These are phyloP conservation scores for Larix sibirica DNA, from an alignment of 83 land plant species.

Conservation along the genomic window DNA sequence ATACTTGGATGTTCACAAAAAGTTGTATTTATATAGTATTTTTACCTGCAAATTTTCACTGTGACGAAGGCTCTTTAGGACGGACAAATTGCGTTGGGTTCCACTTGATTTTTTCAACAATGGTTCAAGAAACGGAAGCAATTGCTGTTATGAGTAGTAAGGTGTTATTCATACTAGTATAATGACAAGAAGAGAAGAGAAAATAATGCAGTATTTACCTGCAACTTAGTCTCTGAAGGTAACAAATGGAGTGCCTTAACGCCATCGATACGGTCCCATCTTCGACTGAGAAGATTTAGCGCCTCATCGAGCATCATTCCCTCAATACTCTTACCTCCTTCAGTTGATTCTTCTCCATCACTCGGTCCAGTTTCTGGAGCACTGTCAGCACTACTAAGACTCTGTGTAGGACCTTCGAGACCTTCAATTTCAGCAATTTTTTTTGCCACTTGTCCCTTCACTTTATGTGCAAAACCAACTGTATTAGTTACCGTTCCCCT, in stretches of 20 bases:
- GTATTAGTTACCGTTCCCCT: constrained; percentile 35
- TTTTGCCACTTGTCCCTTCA: constrained; percentile 36
- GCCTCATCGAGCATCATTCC: constrained; percentile 39
- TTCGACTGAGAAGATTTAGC: constrained; percentile 56
- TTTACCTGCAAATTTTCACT: constrained; percentile 91
- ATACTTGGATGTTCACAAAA: not conserved
- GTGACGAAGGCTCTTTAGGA: constrained; percentile 71
- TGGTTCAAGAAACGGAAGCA: constrained; percentile 88
- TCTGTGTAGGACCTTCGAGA: constrained; percentile 49
- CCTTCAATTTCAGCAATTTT: constrained; percentile 90
- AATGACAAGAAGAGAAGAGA: not conserved
- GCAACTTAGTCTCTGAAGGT: constrained; percentile 81
- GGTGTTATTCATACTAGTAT: not conserved
- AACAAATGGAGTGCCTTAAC: constrained; percentile 80
- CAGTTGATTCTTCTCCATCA: constrained; percentile 69
- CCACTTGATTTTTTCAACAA: constrained; percentile 82
- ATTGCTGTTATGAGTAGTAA: constrained; percentile 43
- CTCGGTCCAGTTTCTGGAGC: constrained; percentile 45
- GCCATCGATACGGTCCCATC: constrained; percentile 93
- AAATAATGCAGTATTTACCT: constrained; percentile 43
- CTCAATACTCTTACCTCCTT: constrained; percentile 47
- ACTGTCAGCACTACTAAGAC: constrained; percentile 69
- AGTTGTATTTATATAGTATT: not conserved
- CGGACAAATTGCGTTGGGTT: constrained; percentile 67
- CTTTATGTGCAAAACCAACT: constrained; percentile 24